Conservation (phyloP, 192 early-diverging fungal genomes). For the Borealophlyctis nickersoniae region DNA sequence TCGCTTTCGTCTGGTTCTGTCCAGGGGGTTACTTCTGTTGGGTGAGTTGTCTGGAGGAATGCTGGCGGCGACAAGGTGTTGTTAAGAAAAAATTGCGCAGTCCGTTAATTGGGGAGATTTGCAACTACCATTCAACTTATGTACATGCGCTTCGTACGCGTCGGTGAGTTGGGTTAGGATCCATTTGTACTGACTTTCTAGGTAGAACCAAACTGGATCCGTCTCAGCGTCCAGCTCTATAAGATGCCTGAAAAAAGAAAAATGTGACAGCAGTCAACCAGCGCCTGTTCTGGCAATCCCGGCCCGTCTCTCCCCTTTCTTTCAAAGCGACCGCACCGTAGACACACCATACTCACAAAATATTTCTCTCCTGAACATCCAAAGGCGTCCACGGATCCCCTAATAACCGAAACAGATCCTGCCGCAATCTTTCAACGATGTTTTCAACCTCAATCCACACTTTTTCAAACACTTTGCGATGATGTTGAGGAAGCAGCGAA, state of each 20-base stretch:
- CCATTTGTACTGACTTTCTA: slow-evolving; percentile 85
- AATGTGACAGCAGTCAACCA: not conserved
- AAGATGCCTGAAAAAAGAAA: slow-evolving; percentile 46
- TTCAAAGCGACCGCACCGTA: not conserved
- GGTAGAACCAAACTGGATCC: slow-evolving; percentile 86
- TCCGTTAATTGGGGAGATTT: not conserved
- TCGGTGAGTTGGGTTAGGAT: slow-evolving; percentile 73
- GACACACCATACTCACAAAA: not conserved
- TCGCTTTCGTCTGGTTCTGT: not conserved
- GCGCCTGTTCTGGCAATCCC: too few relatives aligned
- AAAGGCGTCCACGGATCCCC: slow-evolving; percentile 72
- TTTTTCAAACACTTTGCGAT: slow-evolving; percentile 83
- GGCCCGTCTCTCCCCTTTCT: not conserved
- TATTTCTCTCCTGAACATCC: slow-evolving; percentile 86
- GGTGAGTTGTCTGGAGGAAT: slow-evolving; percentile 19
- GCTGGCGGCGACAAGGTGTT: not conserved
- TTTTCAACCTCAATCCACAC: slow-evolving; percentile 91
- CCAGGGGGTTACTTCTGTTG: slow-evolving; percentile 3
- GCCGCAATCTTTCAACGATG: slow-evolving; percentile 69
- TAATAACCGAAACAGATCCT: slow-evolving; percentile 73
- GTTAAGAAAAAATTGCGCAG: not conserved
- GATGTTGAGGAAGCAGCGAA: slow-evolving; percentile 39
- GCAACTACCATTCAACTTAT: slow-evolving; percentile 26
- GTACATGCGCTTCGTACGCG: slow-evolving; percentile 52
- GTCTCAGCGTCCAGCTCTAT: slow-evolving; percentile 73